These are phyloP conservation scores for Brettanomyces custersianus DNA, from an alignment of 805 yeast genomes.

Conservation along the genomic window DNA sequence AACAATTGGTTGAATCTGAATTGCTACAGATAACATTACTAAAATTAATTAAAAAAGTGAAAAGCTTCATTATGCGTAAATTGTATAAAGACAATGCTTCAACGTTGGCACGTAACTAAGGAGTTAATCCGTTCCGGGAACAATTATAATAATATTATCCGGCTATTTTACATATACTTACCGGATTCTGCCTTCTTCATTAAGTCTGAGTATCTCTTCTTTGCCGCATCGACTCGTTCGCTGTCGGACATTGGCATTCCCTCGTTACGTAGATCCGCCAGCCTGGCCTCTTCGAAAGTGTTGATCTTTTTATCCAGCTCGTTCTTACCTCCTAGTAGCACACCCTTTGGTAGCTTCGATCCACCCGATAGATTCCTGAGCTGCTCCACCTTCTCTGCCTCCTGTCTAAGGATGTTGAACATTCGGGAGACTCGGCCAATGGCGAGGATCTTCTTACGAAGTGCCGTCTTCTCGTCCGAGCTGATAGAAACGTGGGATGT, in stretches of 20 bases:
- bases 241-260: conserved; percentile 65
- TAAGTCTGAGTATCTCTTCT: conserved; percentile 6
- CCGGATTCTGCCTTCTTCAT: conserved; percentile 4
- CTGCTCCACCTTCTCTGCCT: conserved; percentile 79
- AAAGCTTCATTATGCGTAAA: background rate
- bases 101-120: too few species aligned
- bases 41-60: too few species aligned
- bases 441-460: conserved; percentile 84
- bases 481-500: background rate
- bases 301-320: conserved; percentile 64
- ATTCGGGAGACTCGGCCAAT: conserved; percentile 94
- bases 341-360: conserved; percentile 69
- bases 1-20: too few species aligned
- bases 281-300: conserved; percentile 76
- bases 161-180: too few species aligned
- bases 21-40: background rate
- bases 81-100: background rate
- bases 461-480: conserved; percentile 20
- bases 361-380: conserved; percentile 70
- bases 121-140: too few species aligned
- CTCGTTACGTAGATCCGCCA: conserved; percentile 76
- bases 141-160: background rate
- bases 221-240: conserved; percentile 7
- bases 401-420: conserved; percentile 85
- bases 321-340: conserved; percentile 72